Evolutionary conservation across 2,329 filamentous ascomycete genomes (phyloP), one percentile per base, ranked within the genome.

Genomic region (Aureobasidium melanogenum): DNA sequence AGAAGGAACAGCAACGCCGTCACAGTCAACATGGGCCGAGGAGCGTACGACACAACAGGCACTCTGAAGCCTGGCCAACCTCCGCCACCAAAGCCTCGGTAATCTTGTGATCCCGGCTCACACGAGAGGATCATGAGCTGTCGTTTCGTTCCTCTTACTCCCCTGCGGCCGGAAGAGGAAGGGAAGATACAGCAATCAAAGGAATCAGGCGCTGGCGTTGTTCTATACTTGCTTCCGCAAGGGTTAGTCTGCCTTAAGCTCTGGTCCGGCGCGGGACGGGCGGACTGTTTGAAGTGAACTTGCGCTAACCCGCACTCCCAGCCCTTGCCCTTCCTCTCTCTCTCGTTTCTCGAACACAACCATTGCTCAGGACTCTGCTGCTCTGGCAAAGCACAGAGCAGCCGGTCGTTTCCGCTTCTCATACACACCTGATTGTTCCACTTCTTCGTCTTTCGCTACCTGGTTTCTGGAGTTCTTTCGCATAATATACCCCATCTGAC

Each of bases 21-120:
- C 56, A 73, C 68, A 69, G 65, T 66, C 62, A 77, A 77, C 72
- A 79, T 79, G 77, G 76, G 76, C 62, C 76, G 77, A 66, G 77
- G 77, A 63, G 76, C 76, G 63, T 79, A 79, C 69, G 77, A 79
- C 67, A 79, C 76, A 30, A 79, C 76, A n/a, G 76, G 76, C 64
- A 75, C 76, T n/a, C 73, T 75, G 55, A 77, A 77, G 69, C 76
- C 76, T 2, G 72, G 73, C 60, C 74, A 74, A 39, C 72, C 72
- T 44, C 74, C 72, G 56, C 72, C 75, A 47, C 59, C 59, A 46
- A 61, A 61, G 59, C 56, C 56, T 50, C 56, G 56, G 50, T 59
- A 59, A 59, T 39, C 56, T 59, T 34, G 56, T 56, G 52, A 26
- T 54, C 36, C 36, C 22, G 24, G 24, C 34, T 44, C 26, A 56